These are phyloP conservation scores for Pseudopithomyces chartarum DNA, from an alignment of 2,329 filamentous ascomycete genomes.

Conservation along the genomic window DNA sequence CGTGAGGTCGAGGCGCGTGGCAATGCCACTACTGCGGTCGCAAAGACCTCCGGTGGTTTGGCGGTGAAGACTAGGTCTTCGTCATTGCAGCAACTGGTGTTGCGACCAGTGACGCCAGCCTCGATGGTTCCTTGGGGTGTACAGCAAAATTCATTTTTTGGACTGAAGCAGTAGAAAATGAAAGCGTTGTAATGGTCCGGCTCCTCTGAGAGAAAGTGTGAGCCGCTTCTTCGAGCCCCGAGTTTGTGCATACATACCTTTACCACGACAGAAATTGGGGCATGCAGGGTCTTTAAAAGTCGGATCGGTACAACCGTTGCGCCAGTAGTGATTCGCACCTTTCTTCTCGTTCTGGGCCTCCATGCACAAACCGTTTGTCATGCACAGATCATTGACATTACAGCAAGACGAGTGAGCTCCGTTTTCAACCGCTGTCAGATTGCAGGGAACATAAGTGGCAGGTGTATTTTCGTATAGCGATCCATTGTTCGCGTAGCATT, in stretches of 20 bases:
- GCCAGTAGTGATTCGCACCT: conserved; percentile 15
- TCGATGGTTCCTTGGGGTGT: conserved; percentile 2
- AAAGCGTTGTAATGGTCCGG: conserved; percentile 4
- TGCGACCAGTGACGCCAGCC: not conserved
- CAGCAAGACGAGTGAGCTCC: conserved; percentile 17
- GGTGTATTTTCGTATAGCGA: conserved; percentile 1
- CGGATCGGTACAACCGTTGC: conserved; percentile 16
- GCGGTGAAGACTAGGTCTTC: conserved; percentile 10
- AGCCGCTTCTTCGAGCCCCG: not conserved
- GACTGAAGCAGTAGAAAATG: conserved; percentile 11
- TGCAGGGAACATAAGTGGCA: conserved; percentile 15
- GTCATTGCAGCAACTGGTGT: conserved; percentile 14
- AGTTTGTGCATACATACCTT: not conserved
- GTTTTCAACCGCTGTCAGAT: conserved; percentile 15
- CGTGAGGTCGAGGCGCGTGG: not conserved
- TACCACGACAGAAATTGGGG: conserved; percentile 8
- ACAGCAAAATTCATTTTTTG: conserved; percentile 1
- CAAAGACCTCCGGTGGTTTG: conserved; percentile 6
- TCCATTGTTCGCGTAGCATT: conserved; percentile 5
- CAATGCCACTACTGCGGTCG: conserved; percentile 2
- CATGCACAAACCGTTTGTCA: conserved; percentile 18
- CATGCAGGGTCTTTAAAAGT: conserved; percentile 15
- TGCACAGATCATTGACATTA: conserved; percentile 10
- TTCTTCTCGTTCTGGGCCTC: not conserved
- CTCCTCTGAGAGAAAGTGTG: not conserved